Evolutionary conservation across 805 yeast species (phyloP).

Genomic region (Metahyphopichia silvanorum): DNA sequence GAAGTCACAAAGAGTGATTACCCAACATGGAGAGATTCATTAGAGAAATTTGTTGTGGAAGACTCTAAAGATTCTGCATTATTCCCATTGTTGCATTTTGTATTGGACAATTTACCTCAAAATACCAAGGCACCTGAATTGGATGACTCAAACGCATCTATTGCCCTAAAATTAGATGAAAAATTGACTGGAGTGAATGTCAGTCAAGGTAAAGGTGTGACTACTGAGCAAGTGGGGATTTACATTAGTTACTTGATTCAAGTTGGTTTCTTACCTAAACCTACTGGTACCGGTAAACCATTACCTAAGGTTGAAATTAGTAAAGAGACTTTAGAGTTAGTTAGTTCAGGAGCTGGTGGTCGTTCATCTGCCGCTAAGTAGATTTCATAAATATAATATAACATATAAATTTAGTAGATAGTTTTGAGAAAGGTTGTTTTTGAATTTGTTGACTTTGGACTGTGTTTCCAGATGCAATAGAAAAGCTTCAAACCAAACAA

Average conservation of each 20-base stretch:
- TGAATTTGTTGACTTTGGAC: no score
- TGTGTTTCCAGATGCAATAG: no score
- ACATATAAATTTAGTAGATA: no score
- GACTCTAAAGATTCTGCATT: constrained; percentile 78
- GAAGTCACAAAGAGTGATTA: constrained; percentile 60
- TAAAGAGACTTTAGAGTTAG: constrained; percentile 52
- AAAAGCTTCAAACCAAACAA: no score
- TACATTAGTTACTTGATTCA: constrained; percentile 78
- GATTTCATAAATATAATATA: no score
- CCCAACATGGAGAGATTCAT: constrained; percentile 69
- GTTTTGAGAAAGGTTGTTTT: no score
- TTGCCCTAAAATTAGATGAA: constrained; percentile 60
- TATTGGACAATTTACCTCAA: constrained; percentile 85
- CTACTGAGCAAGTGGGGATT: constrained; percentile 58
- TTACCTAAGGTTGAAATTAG: constrained; percentile 60
- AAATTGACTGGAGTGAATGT: constrained; percentile 63
- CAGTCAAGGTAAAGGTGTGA: constrained; percentile 75
- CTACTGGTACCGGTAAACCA: constrained; percentile 40
- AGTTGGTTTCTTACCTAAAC: constrained; percentile 75
- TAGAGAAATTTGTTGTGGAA: constrained; percentile 76
- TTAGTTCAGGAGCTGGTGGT: constrained; percentile 68
- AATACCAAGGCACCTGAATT: constrained; percentile 94
- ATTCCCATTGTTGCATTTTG: constrained; percentile 91
- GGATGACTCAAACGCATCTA: constrained; percentile 80
- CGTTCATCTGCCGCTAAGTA: constrained; percentile 63